Evolutionary conservation across 2,329 filamentous ascomycete genomes (phyloP).

Genomic region (Alternaria rosae): DNA sequence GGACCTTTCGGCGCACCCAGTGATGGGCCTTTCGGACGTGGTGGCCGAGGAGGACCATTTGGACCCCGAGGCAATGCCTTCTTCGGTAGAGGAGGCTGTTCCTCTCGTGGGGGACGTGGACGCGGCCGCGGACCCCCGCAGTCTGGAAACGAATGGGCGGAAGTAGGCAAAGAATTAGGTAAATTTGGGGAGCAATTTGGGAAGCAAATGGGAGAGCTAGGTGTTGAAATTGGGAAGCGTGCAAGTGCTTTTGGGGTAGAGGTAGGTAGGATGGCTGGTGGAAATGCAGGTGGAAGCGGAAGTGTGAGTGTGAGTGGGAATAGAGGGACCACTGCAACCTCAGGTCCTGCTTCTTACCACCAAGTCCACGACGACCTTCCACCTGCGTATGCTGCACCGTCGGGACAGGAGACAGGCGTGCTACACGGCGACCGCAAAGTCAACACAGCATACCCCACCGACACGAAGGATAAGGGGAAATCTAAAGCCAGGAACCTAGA

Average conservation of each 20-base stretch:
- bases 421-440: constrained; percentile 15
- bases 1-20: constrained; percentile 19
- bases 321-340: neutral
- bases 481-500: constrained; percentile 9
- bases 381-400: constrained; percentile 20
- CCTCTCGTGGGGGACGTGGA: constrained; percentile 2
- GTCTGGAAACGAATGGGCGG: constrained; percentile 13
- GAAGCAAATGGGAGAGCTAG: constrained; percentile 38
- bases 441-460: neutral
- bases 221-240: constrained; percentile 38
- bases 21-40: constrained; percentile 17
- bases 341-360: neutral
- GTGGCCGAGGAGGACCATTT: constrained; percentile 11
- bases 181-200: constrained; percentile 46
- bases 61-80: constrained; percentile 9
- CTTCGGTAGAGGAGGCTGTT: constrained; percentile 4
- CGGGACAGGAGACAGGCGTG: constrained; percentile 32
- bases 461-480: constrained; percentile 6
- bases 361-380: constrained; percentile 21
- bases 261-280: constrained; percentile 17
- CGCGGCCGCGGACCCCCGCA: constrained; percentile 13
- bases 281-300: constrained; percentile 6
- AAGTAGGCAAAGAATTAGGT: constrained; percentile 15
- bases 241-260: constrained; percentile 32
- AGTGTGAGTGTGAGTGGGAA: constrained; percentile 4